A percentile compares a stretch with the other conserved stretches of the same genome.
Conservation (phyloP, 768 basidiomycete genomes). For the Obba rivulosa region DNA sequence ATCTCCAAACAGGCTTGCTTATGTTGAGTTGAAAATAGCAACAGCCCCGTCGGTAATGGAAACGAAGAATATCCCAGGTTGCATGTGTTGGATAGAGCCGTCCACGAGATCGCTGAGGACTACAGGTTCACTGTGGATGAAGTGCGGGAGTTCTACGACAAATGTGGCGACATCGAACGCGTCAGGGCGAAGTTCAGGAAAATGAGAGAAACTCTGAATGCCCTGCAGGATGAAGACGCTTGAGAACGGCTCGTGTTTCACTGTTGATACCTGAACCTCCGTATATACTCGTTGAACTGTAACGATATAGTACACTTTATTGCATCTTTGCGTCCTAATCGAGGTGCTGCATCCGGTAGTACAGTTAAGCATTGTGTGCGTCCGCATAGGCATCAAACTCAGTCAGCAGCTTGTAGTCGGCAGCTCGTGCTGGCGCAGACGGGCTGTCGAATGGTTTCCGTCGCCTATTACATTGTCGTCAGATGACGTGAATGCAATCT, state of each 20-base stretch:
- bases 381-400: slow-evolving; percentile 44
- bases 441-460: slow-evolving; percentile 77
- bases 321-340: neutral
- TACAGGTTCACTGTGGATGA: slow-evolving; percentile 71
- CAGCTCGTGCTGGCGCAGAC: slow-evolving; percentile 69
- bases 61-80: slow-evolving; percentile 19
- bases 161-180: slow-evolving; percentile 62
- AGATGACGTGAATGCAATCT: neutral
- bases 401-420: slow-evolving; percentile 59
- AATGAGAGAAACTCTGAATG: slow-evolving; percentile 48
- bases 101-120: slow-evolving; percentile 62
- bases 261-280: neutral
- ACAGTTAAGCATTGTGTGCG: too few species aligned
- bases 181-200: slow-evolving; percentile 61
- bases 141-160: slow-evolving; percentile 74
- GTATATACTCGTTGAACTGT: neutral
- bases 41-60: slow-evolving; percentile 5
- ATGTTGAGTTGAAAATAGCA: neutral
- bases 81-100: slow-evolving; percentile 62
- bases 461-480: slow-evolving; percentile 40
- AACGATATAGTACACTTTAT: neutral
- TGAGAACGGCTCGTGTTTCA: neutral
- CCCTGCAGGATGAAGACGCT: slow-evolving; percentile 18
- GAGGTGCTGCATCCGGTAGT: neutral
- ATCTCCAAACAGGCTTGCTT: neutral